These are phyloP conservation scores for Globisporangium rhizosaccharum DNA, from an alignment of 352 stramenopile genomes.

Conservation along the genomic window DNA sequence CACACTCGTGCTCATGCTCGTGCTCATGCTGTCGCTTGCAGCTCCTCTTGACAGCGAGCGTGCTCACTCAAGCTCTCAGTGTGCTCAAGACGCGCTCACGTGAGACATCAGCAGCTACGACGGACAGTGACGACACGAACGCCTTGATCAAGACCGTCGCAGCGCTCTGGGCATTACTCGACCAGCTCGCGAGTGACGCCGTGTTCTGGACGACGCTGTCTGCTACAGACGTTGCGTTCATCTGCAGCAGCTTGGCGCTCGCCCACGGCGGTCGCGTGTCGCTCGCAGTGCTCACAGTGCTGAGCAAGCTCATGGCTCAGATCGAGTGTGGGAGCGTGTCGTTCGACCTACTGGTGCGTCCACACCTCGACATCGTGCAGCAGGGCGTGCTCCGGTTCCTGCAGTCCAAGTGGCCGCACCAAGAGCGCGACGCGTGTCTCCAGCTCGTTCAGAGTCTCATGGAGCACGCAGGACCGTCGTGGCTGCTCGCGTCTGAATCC, in stretches of 20 bases:
- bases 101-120: constrained; percentile 11
- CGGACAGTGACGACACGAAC: background rate
- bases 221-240: constrained; percentile 58
- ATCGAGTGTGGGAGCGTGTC: constrained; percentile 36
- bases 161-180: constrained; percentile 47
- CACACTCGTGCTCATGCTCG: no score
- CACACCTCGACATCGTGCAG: constrained; percentile 52
- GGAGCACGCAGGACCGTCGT: constrained; percentile 46
- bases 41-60: constrained; percentile 36
- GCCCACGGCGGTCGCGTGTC: constrained; percentile 25
- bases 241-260: constrained; percentile 50
- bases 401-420: constrained; percentile 61
- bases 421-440: constrained; percentile 66
- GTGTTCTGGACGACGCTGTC: constrained; percentile 44
- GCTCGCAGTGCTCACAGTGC: constrained; percentile 35
- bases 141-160: constrained; percentile 8
- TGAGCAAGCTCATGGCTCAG: constrained; percentile 55
- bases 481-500: constrained; percentile 59
- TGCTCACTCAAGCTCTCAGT: constrained; percentile 40
- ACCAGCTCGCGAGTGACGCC: constrained; percentile 22
- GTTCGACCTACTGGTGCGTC: constrained; percentile 38
- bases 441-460: constrained; percentile 56
- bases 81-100: constrained; percentile 32
- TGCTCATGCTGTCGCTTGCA: constrained; percentile 20
- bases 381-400: constrained; percentile 57